Percentiles rank a stretch among this genome's conserved stretches.
phyloP scores from a whole-genome alignment of 208 protist genomes.

The Leishmania mexicana region DNA sequence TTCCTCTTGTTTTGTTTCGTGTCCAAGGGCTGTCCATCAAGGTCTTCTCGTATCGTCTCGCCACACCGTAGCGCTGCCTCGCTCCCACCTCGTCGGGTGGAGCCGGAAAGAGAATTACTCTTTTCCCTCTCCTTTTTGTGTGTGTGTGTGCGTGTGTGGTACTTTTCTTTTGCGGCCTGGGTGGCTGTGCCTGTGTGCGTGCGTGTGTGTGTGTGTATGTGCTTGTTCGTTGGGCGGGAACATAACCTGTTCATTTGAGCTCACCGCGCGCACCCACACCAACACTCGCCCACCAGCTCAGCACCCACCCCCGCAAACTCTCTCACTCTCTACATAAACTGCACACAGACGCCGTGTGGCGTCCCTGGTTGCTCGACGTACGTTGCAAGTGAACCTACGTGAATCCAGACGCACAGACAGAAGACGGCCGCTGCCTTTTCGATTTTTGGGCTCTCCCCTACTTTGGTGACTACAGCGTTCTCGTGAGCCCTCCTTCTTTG shows the following conservation, averaged over 20 bases:
- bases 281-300: not conserved
- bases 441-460: not conserved
- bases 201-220: not conserved
- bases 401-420: not conserved
- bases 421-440: not conserved
- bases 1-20: not conserved
- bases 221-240: not conserved
- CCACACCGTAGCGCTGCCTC: not conserved
- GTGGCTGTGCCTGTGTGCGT: not conserved
- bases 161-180: not conserved
- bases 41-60: not conserved
- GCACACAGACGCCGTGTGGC: not conserved
- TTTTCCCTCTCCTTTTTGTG: not conserved
- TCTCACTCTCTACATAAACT: not conserved
- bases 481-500: not conserved
- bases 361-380: not conserved
- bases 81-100: not conserved
- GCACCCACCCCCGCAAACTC: not conserved
- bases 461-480: not conserved
- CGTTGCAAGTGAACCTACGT: not conserved
- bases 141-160: not conserved
- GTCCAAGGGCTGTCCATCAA: not conserved
- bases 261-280: not conserved
- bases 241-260: not conserved
- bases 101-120: not conserved